Percentiles rank a stretch among this genome's conserved stretches.
Conservation (phyloP, 2,329 filamentous ascomycete species). For the Epicoccum sorghinum region DNA sequence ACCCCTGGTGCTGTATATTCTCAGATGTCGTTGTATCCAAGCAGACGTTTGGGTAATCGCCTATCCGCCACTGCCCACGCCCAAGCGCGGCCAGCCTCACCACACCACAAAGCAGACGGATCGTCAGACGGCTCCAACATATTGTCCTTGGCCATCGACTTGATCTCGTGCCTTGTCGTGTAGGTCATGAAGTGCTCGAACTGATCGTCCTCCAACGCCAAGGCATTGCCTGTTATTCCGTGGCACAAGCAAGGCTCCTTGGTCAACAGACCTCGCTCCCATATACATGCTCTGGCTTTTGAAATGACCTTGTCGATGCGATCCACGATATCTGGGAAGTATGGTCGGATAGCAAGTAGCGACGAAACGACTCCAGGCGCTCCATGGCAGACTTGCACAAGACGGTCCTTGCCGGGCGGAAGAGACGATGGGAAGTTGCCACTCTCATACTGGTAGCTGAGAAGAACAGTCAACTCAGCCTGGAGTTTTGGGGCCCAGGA, state of each 20-base stretch:
- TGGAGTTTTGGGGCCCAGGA: conserved; percentile 61
- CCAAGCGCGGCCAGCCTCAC: conserved; percentile 57
- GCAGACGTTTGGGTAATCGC: conserved; percentile 52
- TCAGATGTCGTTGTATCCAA: conserved; percentile 59
- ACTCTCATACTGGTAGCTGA: conserved; percentile 64
- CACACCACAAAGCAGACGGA: conserved; percentile 58
- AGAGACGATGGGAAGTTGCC: conserved; percentile 69
- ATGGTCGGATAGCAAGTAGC: conserved; percentile 60
- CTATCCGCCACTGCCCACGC: conserved; percentile 55
- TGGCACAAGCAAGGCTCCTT: conserved; percentile 72
- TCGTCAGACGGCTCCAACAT: conserved; percentile 59
- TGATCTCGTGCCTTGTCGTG: conserved; percentile 62
- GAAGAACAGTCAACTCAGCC: conserved; percentile 59
- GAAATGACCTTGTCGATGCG: conserved; percentile 61
- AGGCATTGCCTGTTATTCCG: conserved; percentile 68
- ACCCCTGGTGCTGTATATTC: not conserved
- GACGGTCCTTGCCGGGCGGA: conserved; percentile 54
- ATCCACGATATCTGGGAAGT: conserved; percentile 61
- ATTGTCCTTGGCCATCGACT: conserved; percentile 59
- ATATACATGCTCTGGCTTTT: conserved; percentile 60
- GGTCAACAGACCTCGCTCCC: conserved; percentile 64
- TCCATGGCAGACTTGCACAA: conserved; percentile 72
- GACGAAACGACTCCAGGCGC: conserved; percentile 68
- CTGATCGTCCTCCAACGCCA: conserved; percentile 58
- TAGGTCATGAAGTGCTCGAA: conserved; percentile 65